A percentile compares a stretch with the other conserved stretches of the same genome.
Conservation (phyloP, 1,284 basidiomycete genomes). For the Microbotryum lychnidis-dioicae region DNA sequence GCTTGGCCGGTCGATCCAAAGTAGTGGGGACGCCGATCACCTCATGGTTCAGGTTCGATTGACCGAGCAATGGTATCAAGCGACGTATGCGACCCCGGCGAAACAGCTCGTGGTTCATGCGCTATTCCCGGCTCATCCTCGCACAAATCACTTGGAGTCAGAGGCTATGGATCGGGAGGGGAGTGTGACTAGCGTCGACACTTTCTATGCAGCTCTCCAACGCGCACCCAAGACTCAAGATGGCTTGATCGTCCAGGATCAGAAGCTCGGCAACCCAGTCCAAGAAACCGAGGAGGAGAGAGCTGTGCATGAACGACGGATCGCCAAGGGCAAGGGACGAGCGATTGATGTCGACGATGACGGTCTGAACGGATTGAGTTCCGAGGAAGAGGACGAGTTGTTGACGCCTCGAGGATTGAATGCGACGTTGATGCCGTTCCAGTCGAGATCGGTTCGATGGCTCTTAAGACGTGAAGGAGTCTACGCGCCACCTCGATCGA, state of each 20-base stretch:
- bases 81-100: slow-evolving; percentile 1
- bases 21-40: neutral
- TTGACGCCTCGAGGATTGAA: slow-evolving; percentile 14
- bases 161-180: no score
- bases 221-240: slow-evolving; percentile 15
- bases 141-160: no score
- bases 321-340: slow-evolving; percentile 24
- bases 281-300: slow-evolving; percentile 9
- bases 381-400: slow-evolving; percentile 17
- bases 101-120: slow-evolving; percentile 18
- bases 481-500: neutral
- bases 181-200: slow-evolving; percentile 9
- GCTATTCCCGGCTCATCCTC: slow-evolving; percentile 7
- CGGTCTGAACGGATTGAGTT: neutral
- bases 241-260: slow-evolving; percentile 5
- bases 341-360: slow-evolving; percentile 4
- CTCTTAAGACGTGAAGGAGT: slow-evolving; percentile 28
- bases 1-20: neutral
- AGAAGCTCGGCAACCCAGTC: neutral
- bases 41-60: slow-evolving; percentile 9
- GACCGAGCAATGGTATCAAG: neutral
- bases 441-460: slow-evolving; percentile 31
- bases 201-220: slow-evolving; percentile 17
- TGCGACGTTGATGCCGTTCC: slow-evolving; percentile 32
- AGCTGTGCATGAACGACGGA: neutral